phyloP scores from a whole-genome alignment of 352 stramenopile species.

The Phytophthora pinifolia region DNA sequence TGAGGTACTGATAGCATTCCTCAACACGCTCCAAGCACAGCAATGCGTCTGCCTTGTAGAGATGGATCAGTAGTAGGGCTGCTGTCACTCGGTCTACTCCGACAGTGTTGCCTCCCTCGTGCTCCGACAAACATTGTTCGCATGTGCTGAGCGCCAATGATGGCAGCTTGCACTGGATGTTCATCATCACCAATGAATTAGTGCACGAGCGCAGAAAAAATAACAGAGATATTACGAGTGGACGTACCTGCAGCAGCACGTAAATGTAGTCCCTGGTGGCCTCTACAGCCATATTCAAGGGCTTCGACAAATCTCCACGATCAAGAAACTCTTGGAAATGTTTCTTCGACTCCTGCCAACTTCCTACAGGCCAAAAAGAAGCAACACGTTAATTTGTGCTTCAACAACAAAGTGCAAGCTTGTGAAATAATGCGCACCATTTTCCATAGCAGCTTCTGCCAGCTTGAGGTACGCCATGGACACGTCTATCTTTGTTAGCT shows the following conservation, averaged over 20 bases:
- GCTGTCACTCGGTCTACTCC: background rate
- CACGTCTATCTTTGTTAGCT: constrained; percentile 11
- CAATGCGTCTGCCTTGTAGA: constrained; percentile 78
- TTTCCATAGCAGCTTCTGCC: constrained; percentile 46
- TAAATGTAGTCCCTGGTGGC: constrained; percentile 51
- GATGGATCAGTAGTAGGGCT: constrained; percentile 31
- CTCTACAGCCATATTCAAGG: constrained; percentile 1
- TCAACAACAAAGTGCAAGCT: background rate
- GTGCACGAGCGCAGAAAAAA: background rate
- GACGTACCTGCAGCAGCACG: constrained; percentile 55
- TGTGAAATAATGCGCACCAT: constrained; percentile 25
- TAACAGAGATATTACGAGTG: background rate
- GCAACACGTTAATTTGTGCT: constrained; percentile 5
- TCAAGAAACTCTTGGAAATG: constrained; percentile 40
- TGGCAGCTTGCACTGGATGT: constrained; percentile 46
- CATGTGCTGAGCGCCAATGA: constrained; percentile 49
- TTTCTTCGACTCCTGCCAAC: constrained; percentile 40
- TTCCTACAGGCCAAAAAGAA: constrained; percentile 17
- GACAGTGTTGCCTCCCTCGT: background rate
- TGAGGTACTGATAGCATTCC: constrained; percentile 53
- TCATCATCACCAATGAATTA: constrained; percentile 1
- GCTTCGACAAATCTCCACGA: background rate
- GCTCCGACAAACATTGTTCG: constrained; percentile 30
- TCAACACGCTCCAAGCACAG: constrained; percentile 73
- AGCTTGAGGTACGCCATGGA: constrained; percentile 33